These are phyloP conservation scores for Babesia ovis DNA, from an alignment of 169 alveolate genomes.

Conservation along the genomic window DNA sequence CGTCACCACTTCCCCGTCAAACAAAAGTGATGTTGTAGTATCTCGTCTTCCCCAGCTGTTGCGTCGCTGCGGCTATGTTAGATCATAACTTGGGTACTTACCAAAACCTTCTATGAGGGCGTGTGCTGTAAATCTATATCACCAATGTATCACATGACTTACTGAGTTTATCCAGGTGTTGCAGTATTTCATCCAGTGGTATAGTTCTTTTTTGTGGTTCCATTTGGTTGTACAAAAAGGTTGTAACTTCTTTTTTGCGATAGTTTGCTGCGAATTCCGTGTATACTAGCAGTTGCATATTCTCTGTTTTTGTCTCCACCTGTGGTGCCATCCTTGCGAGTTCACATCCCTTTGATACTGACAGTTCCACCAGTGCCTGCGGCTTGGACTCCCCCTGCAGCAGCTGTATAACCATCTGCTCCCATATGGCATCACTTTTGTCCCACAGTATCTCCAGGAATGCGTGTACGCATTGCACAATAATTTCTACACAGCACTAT, in stretches of 20 bases:
- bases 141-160: not conserved
- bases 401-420: conserved; percentile 14
- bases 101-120: conserved; percentile 54
- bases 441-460: conserved; percentile 64
- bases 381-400: conserved; percentile 42
- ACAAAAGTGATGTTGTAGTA: conserved; percentile 59
- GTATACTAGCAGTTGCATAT: conserved; percentile 41
- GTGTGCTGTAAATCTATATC: conserved; percentile 24
- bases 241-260: conserved; percentile 28
- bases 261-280: conserved; percentile 43
- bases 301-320: conserved; percentile 1
- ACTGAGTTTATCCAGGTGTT: conserved; percentile 46
- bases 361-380: conserved; percentile 25
- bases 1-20: conserved; percentile 16
- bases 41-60: not conserved
- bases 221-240: conserved; percentile 26
- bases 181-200: conserved; percentile 36
- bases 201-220: conserved; percentile 6
- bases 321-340: conserved; percentile 32
- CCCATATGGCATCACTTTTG: conserved; percentile 42
- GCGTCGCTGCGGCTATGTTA: conserved; percentile 10
- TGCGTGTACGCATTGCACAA: conserved; percentile 37
- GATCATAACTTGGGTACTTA: not conserved
- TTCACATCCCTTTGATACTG: conserved; percentile 43
- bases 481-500: conserved; percentile 5